These are phyloP conservation scores for Physaria fendleri DNA, from an alignment of 345 rosid genomes.

Conservation along the genomic window DNA sequence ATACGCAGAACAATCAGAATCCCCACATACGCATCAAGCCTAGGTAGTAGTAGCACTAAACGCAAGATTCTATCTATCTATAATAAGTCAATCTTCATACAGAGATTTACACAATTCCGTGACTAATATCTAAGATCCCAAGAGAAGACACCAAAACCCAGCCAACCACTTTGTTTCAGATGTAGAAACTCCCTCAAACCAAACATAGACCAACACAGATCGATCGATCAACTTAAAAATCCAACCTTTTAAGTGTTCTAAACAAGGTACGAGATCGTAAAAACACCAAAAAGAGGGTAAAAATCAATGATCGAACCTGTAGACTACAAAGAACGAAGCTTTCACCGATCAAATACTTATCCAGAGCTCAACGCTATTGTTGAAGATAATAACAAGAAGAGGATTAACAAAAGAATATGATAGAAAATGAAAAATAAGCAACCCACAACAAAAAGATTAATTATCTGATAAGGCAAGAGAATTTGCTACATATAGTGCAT, in stretches of 20 bases:
- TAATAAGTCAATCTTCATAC: background rate
- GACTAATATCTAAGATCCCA: background rate
- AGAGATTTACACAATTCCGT: background rate
- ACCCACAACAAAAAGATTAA: background rate
- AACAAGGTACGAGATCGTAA: background rate
- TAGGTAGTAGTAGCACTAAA: no score
- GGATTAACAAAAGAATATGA: background rate
- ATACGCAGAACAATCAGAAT: background rate
- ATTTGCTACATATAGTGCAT: slow-evolving; percentile 8
- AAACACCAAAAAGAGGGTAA: background rate
- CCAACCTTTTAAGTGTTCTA: background rate
- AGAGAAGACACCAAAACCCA: background rate
- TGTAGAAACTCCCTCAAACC: background rate
- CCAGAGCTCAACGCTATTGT: slow-evolving; percentile 16
- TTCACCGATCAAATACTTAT: slow-evolving; percentile 13
- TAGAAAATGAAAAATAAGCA: slow-evolving; percentile 5
- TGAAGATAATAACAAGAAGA: no score
- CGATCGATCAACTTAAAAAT: slow-evolving; percentile 12
- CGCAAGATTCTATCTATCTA: background rate
- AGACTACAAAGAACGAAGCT: slow-evolving; percentile 9
- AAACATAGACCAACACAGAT: background rate
- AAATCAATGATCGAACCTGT: slow-evolving; percentile 13
- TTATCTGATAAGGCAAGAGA: background rate
- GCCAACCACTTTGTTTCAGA: background rate
- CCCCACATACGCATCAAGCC: background rate